Evolutionary conservation across 1,139 yeast genomes (phyloP), one percentile per base, ranked within the genome.

Genomic region (Kodamaea anthophila): DNA sequence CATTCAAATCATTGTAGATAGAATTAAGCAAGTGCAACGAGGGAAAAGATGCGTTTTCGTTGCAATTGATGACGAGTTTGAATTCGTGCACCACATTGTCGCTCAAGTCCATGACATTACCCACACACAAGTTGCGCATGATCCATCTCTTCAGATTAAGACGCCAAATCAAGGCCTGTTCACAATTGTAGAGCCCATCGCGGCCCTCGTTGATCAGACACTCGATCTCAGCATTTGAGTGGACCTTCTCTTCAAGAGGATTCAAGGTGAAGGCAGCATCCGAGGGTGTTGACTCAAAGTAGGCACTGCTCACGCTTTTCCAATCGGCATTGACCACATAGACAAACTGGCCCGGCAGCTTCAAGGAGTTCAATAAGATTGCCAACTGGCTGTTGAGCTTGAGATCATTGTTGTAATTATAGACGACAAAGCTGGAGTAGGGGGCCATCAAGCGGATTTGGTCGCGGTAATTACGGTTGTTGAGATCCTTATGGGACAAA

Each of bases 151-250:
- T 47, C 18, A 57, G 50, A 37, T 61, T 55, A 30, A 55, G 44
- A 36, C 49, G 54, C 65, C 66, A 59, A 23, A 61, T 49, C 26
- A 60, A 41, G 27, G 58, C 55, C 36, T 63, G 68, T 40, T 63
- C 69, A 45, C 55, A 51, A 29, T 51, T 47, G 26, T 58, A 47
- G 21, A 57, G 40, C 27, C 53, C 47, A 26, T 55, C 50, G 12
- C 43, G 16, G 10, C 31, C 13, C 9, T 26, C 21, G 14, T 31
- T 26, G 20, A 23, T 16, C 9, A 23, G 32, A 12, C 15, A 16
- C 7, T 16, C 26, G 16, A 34, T 15, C 7, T 13, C 15, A 5
- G 16, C 15, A 20, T 29, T 29, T 13, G 18, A 26, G n/a, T 28
- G 26, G 3, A 31, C 33, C 11, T 23, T 11, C 2, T 18, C 19